Percentiles rank a stretch among this genome's conserved stretches.
phyloP scores from a whole-genome alignment of 1,139 yeast genomes.

The Nematodospora anomalae region DNA sequence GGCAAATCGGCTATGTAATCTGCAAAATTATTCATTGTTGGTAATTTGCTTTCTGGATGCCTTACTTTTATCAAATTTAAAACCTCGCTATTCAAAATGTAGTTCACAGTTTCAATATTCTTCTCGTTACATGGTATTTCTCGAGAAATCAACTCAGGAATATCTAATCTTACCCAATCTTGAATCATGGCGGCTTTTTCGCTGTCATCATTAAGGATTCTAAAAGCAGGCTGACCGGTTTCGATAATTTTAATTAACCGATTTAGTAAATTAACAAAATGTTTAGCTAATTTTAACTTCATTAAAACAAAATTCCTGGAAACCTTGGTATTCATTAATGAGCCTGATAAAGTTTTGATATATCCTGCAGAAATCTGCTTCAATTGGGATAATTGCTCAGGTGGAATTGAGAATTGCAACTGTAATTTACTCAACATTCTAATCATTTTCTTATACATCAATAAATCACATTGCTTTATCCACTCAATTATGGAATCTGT shows the following conservation, averaged over 20 bases:
- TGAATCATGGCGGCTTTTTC: slow-evolving; percentile 54
- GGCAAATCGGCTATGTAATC: slow-evolving; percentile 45
- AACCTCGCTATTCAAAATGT: slow-evolving; percentile 41
- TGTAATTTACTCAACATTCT: slow-evolving; percentile 66
- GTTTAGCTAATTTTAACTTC: slow-evolving; percentile 56
- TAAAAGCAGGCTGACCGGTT: slow-evolving; percentile 56
- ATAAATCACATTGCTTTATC: slow-evolving; percentile 65
- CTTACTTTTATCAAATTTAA: slow-evolving; percentile 7
- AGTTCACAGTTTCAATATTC: slow-evolving; percentile 32
- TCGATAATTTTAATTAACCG: slow-evolving; percentile 61
- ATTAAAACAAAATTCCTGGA: slow-evolving; percentile 52
- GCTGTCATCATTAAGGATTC: slow-evolving; percentile 45
- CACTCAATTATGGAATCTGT: slow-evolving; percentile 55
- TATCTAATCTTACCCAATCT: slow-evolving; percentile 61
- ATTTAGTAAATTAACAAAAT: slow-evolving; percentile 56
- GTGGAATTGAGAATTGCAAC: slow-evolving; percentile 58
- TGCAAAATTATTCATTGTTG: slow-evolving; percentile 20
- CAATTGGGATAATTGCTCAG: slow-evolving; percentile 51
- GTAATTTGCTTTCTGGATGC: slow-evolving; percentile 12
- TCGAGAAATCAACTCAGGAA: slow-evolving; percentile 48
- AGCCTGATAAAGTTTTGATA: slow-evolving; percentile 38
- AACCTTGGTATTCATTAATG: slow-evolving; percentile 38
- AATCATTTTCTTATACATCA: slow-evolving; percentile 60
- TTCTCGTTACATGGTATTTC: slow-evolving; percentile 55
- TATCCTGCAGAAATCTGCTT: slow-evolving; percentile 45